phyloP scores from a whole-genome alignment of 202 grass and related monocot genomes.

The Setaria viridis region DNA sequence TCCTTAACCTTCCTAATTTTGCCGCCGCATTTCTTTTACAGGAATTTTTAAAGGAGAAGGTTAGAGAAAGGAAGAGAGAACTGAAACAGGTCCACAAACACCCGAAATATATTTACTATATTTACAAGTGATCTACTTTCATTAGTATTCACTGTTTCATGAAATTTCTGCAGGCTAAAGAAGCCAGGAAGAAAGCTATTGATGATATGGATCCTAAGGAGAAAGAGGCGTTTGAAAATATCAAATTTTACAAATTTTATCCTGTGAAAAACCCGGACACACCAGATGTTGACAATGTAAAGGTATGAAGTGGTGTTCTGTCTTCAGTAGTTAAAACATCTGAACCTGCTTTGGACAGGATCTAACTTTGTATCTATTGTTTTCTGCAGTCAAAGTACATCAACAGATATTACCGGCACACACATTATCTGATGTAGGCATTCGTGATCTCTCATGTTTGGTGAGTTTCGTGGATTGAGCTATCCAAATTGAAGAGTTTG shows the following conservation, averaged over 20 bases:
- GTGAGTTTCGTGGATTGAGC: background rate
- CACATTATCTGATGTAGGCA: constrained; percentile 68
- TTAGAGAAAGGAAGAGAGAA: constrained; percentile 78
- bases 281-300: constrained; percentile 55
- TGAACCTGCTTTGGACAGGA: background rate
- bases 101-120: constrained; percentile 7
- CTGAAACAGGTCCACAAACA: constrained; percentile 61
- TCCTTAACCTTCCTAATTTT: background rate
- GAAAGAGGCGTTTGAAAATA: constrained; percentile 75
- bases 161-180: constrained; percentile 71
- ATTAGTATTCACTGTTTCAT: constrained; percentile 26
- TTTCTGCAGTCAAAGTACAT: constrained; percentile 68
- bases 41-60: constrained; percentile 82
- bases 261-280: constrained; percentile 69
- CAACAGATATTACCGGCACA: constrained; percentile 86
- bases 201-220: constrained; percentile 79
- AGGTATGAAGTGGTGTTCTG: constrained; percentile 45
- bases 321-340: constrained; percentile 16
- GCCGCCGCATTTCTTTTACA: constrained; percentile 39
- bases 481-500: constrained; percentile 30
- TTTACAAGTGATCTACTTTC: background rate
- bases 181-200: constrained; percentile 86
- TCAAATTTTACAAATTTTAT: constrained; percentile 93
- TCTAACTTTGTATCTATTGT: constrained; percentile 27
- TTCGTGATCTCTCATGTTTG: background rate